Percentiles rank a stretch among this genome's conserved stretches.
These are phyloP conservation scores for Fusarium coffeatum DNA, from an alignment of 2,329 filamentous ascomycete species.

Conservation along the genomic window DNA sequence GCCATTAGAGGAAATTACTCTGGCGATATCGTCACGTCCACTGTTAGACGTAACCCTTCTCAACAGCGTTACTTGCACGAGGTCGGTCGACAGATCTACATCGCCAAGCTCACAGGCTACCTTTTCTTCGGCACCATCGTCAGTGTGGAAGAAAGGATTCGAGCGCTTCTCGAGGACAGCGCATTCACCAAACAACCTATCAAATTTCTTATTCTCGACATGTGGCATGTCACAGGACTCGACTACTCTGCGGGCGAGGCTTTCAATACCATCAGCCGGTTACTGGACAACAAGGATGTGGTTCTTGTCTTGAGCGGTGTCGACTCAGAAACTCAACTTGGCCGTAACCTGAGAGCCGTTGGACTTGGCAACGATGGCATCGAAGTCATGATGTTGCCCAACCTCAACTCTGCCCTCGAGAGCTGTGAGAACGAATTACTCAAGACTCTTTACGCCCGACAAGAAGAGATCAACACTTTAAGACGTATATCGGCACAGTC, in stretches of 20 bases:
- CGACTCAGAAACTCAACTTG: constrained; percentile 78
- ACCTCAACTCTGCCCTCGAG: constrained; percentile 93
- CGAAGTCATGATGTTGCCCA: constrained; percentile 83
- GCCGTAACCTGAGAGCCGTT: constrained; percentile 82
- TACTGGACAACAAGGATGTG: constrained; percentile 81
- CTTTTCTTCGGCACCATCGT: constrained; percentile 99
- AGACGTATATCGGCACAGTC: constrained; percentile 56
- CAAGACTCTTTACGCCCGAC: constrained; percentile 79
- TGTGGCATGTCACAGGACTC: constrained; percentile 88
- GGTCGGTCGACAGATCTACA: constrained; percentile 87
- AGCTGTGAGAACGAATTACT: constrained; percentile 95
- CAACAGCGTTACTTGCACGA: constrained; percentile 88
- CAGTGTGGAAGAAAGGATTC: constrained; percentile 89
- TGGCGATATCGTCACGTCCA: constrained; percentile 89
- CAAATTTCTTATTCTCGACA: constrained; percentile 88
- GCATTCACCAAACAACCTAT: constrained; percentile 82
- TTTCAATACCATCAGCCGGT: constrained; percentile 89
- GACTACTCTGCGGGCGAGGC: constrained; percentile 97
- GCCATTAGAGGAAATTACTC: constrained; percentile 92
- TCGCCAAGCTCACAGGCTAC: constrained; percentile 92
- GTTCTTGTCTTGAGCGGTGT: constrained; percentile 86
- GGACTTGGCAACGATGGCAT: constrained; percentile 80
- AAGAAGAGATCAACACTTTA: constrained; percentile 67
- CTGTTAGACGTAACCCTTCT: constrained; percentile 88
- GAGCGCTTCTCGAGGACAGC: constrained; percentile 83